These are phyloP conservation scores for Rhodotorula babjevae DNA, from an alignment of 768 basidiomycete species.

Conservation along the genomic window DNA sequence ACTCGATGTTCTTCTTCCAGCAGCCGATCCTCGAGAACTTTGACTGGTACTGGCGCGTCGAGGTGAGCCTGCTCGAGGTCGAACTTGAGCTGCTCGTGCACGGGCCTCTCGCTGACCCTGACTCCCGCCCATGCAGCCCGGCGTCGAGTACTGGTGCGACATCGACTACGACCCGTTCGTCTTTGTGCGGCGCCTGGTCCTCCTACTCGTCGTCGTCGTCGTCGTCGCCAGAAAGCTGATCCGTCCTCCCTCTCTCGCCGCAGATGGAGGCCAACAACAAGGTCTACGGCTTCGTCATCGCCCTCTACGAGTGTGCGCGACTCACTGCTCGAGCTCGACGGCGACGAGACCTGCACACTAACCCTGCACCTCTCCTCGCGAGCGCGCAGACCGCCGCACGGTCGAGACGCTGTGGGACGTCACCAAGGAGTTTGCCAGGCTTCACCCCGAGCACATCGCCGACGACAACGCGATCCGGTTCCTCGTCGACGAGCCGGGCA, in stretches of 20 bases:
- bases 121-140: background rate
- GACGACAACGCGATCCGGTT: conserved; percentile 67
- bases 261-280: conserved; percentile 77
- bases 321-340: background rate
- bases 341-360: background rate
- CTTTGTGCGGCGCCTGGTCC: conserved; percentile 14
- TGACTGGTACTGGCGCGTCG: conserved; percentile 86
- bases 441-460: conserved; percentile 61
- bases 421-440: conserved; percentile 61
- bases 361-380: conserved; percentile 63
- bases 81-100: background rate
- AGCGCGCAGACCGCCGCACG: conserved; percentile 55
- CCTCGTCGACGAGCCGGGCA: conserved; percentile 66
- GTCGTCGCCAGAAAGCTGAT: background rate
- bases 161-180: conserved; percentile 51
- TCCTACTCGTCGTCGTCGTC: background rate
- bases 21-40: conserved; percentile 71
- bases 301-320: conserved; percentile 47
- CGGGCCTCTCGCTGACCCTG: too few species aligned
- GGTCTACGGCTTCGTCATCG: conserved; percentile 79
- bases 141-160: conserved; percentile 64
- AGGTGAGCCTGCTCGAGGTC: conserved; percentile 47
- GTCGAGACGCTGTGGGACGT: conserved; percentile 74
- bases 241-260: conserved; percentile 39
- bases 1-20: conserved; percentile 66